Evolutionary conservation across 2,329 filamentous ascomycete species (phyloP), one percentile per base, ranked within the genome.

Genomic region (Huntiella decipiens): DNA sequence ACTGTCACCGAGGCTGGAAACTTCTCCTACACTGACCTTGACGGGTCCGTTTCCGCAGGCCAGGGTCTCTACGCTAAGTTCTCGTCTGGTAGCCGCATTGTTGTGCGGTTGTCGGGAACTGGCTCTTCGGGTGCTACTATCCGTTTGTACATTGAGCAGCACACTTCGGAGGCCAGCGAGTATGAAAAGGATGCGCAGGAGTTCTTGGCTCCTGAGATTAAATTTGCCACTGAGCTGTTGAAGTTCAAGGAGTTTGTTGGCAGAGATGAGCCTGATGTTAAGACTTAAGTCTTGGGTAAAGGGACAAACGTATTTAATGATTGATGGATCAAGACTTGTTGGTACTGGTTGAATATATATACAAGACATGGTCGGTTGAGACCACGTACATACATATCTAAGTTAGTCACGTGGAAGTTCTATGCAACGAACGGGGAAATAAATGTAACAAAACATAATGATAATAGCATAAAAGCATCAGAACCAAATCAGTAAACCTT

Each of bases 21-120:
- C 72, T 98, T 98, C 64, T 85, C 84, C 31, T 98, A 98, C 73
- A 96, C 85, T 6, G 91, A 98, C 59, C 78, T 98, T n/a, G 91
- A 98, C 58, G 91, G 88, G 51, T 94, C 85, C 53, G 84, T 96
- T 46, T 82, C 85, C 58, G 84, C 86, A 60, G 92, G 95, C 70
- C 91, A 98, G 68, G 91, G 91, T 53, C 77, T 98, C 55, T 98
- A 83, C 60, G 82, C 87, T 61, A 82, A 83, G 63, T 96, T 96
- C 64, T 85, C 86, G 46, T 87, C 92, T 49, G 88, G 88, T 52
- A 94, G 84, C 66, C 82, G 91, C 54, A 88, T 96, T 51, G 86
- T 98, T 44, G 86, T 96, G 49, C 82, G 91, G 56, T 71, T 98
- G 50, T 96, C 88, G 1, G 91, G 91, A 43, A 98, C 91, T 15